These are phyloP conservation scores for Apiospora hydei DNA, from an alignment of 2,329 filamentous ascomycete species.

Conservation along the genomic window DNA sequence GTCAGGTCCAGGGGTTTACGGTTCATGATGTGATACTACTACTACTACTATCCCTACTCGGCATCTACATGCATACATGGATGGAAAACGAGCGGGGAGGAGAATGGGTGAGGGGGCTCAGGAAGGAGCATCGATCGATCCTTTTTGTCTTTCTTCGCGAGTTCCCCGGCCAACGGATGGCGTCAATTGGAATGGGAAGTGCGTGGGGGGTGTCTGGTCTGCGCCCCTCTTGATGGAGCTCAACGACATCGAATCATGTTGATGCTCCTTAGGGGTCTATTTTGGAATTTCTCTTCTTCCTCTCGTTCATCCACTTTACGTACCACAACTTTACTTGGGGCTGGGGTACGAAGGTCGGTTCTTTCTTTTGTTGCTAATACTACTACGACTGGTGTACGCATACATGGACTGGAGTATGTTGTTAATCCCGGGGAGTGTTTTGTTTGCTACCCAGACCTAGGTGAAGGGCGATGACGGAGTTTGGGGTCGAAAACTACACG, in stretches of 20 bases:
- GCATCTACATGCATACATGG: conserved; percentile 5
- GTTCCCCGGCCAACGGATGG: not conserved
- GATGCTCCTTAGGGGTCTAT: not conserved
- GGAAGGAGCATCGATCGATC: not conserved
- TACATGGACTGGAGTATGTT: conserved; percentile 1
- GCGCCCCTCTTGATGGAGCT: not conserved
- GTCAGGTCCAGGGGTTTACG: not conserved
- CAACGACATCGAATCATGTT: not conserved
- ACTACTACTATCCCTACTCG: not conserved
- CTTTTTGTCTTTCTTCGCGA: not conserved
- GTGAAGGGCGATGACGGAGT: conserved; percentile 15
- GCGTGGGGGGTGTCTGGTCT: not conserved
- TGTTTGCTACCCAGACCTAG: conserved; percentile 20
- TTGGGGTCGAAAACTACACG: conserved; percentile 8
- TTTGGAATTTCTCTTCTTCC: conserved; percentile 6
- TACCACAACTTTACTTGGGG: not conserved
- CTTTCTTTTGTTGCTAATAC: not conserved
- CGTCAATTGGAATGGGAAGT: conserved; percentile 16
- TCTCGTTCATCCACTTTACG: conserved; percentile 7
- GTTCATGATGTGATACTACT: conserved; percentile 1
- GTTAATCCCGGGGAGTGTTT: not conserved
- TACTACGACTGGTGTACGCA: not conserved
- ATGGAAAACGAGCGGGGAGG: not conserved
- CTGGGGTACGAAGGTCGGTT: not conserved
- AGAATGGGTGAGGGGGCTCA: not conserved